Evolutionary conservation across 1,284 basidiomycete genomes (phyloP), one percentile per base, ranked within the genome.

Genomic region (Boletus smithii): DNA sequence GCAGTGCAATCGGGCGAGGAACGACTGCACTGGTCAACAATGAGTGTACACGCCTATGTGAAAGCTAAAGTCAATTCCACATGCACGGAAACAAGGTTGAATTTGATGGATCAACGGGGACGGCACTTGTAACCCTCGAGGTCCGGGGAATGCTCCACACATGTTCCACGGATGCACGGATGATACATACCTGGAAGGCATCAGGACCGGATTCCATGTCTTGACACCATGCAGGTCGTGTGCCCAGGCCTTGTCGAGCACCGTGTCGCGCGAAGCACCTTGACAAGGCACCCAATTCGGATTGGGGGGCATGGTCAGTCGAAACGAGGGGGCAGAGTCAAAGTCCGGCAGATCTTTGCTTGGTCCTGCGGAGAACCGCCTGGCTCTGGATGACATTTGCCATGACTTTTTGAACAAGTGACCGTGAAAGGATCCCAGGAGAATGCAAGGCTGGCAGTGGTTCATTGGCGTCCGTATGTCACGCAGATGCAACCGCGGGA

Each of bases 1-100:
- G 77, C 52, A 91, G 80, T 0, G 83, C 87, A 49, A 89, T 79
- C 3, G 88, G 88, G 33, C 88, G 76, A 11, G 87, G 88, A 29
- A 81, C 68, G 47, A 88, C 77, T 1, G 77, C 79, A 33, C 82
- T 83, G 23, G 82, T 86, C 69, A 89, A 69, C 52, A 90, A 61
- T 44, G 72, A 69, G 60, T 83, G 80, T 14, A 72, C 58, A 48
- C 76, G 74, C 55, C 76, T 78, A 54, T 42, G 46, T 49, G 45
- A 48, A 46, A 60, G 9, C 27, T 14, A 52, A 43, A 54, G 46
- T 55, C 43, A 50, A 49, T 54, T 20, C 51, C 48, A 51, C 54
- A 61, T 63, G 51, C 30, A 34, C n/a, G 14, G 16, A 29, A 44
- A 44, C 44, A 52, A 40, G 20, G 58, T 54, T 50, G 44, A 26